phyloP scores from a whole-genome alignment of 305 asterid genomes.

The Nicotiana rustica region DNA sequence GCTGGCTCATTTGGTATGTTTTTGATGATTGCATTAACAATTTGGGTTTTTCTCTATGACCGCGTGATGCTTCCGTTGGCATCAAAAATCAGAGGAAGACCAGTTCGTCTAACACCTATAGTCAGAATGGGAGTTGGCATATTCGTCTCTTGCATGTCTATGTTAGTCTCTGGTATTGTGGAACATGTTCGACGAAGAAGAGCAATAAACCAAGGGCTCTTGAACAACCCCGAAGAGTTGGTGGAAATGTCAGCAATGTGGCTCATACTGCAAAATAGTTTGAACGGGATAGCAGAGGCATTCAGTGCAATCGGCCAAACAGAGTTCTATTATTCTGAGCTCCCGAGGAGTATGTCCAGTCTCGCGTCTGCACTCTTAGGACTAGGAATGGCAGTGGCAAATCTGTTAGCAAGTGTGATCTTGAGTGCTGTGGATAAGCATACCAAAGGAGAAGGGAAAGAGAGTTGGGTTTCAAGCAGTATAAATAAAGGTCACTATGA shows the following conservation, averaged over 20 bases:
- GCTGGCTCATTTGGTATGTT: slow-evolving; percentile 75
- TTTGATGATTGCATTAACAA: slow-evolving; percentile 43
- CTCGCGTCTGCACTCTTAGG: slow-evolving; percentile 54
- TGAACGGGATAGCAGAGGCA: slow-evolving; percentile 66
- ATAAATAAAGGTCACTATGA: slow-evolving; percentile 73
- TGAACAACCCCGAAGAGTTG: slow-evolving; percentile 35
- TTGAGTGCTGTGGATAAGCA: slow-evolving; percentile 49
- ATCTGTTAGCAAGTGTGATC: slow-evolving; percentile 55
- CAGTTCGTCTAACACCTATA: slow-evolving; percentile 44
- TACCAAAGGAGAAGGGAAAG: slow-evolving; percentile 50
- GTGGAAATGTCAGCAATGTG: slow-evolving; percentile 65
- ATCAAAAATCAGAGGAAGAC: slow-evolving; percentile 59
- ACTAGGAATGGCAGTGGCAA: slow-evolving; percentile 57
- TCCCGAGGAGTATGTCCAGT: slow-evolving; percentile 73
- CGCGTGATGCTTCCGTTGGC: slow-evolving; percentile 65
- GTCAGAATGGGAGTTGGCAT: slow-evolving; percentile 78
- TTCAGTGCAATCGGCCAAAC: slow-evolving; percentile 61
- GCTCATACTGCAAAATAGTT: slow-evolving; percentile 63
- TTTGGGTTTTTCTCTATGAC: slow-evolving; percentile 75
- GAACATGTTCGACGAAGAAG: slow-evolving; percentile 56
- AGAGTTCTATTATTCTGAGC: slow-evolving; percentile 65
- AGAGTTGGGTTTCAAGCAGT: slow-evolving; percentile 64
- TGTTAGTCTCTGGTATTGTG: slow-evolving; percentile 55
- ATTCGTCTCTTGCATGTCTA: slow-evolving; percentile 60
- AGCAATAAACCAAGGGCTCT: slow-evolving; percentile 46